phyloP scores from a whole-genome alignment of 2,329 filamentous ascomycete species.

The Fusarium paranaense region DNA sequence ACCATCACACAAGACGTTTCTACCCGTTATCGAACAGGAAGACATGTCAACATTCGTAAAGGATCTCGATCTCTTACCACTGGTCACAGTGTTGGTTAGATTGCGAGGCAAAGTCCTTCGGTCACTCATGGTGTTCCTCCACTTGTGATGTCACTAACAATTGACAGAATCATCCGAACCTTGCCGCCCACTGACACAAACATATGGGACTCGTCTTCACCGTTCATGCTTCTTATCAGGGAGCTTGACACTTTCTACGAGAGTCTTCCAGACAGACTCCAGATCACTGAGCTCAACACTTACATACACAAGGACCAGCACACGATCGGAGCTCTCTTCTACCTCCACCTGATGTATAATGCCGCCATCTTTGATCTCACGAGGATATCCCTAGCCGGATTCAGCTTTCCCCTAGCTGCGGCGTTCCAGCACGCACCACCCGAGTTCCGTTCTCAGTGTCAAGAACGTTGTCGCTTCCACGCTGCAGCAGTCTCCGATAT shows the following conservation, averaged over 20 bases:
- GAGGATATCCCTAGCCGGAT: constrained; percentile 6
- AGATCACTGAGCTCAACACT: neutral
- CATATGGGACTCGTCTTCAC: neutral
- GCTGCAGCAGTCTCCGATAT: neutral
- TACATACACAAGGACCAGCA: constrained; percentile 8
- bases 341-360: constrained; percentile 6
- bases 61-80: neutral
- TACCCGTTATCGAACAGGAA: neutral
- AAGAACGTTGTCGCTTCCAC: constrained; percentile 7
- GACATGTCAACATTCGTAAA: neutral
- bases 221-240: neutral
- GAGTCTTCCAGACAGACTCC: neutral
- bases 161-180: neutral
- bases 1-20: neutral
- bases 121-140: neutral
- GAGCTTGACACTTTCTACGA: neutral
- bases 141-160: neutral
- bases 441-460: neutral
- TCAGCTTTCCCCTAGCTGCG: constrained; percentile 7
- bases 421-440: neutral
- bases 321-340: constrained; percentile 1
- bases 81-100: neutral
- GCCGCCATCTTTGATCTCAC: constrained; percentile 15
- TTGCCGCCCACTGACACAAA: neutral
- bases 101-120: neutral